These are phyloP conservation scores for Umbelopsis sp. DNA, from an alignment of 192 early-diverging fungal genomes.

Conservation along the genomic window DNA sequence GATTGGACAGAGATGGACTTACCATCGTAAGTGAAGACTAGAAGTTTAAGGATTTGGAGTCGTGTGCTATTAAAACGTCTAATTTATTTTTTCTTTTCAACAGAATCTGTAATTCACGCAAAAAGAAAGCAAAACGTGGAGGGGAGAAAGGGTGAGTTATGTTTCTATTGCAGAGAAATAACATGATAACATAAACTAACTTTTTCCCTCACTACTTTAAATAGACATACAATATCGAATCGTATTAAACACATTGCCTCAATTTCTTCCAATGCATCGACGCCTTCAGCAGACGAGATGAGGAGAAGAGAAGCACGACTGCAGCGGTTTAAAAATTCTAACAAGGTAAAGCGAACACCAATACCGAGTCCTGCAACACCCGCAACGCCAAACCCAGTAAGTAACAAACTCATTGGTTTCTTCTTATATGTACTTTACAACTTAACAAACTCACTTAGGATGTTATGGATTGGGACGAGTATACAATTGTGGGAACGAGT, in stretches of 20 bases:
- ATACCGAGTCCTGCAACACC: slow-evolving; percentile 9
- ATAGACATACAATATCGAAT: neutral
- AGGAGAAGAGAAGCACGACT: slow-evolving; percentile 29
- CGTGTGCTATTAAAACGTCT: neutral
- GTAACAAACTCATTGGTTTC: neutral
- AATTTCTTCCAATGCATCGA: neutral
- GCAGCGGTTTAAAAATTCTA: slow-evolving; percentile 29
- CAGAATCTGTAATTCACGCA: neutral
- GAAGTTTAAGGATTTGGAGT: no score
- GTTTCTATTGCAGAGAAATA: no score
- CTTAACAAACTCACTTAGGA: slow-evolving; percentile 43
- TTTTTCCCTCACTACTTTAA: neutral
- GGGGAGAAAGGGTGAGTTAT: neutral
- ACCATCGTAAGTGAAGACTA: slow-evolving; percentile 50
- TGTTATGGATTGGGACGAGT: slow-evolving; percentile 77
- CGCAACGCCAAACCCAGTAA: slow-evolving; percentile 26
- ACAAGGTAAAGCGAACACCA: slow-evolving; percentile 7
- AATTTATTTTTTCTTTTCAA: neutral
- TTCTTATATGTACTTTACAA: neutral
- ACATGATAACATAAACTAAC: no score
- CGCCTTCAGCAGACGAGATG: slow-evolving; percentile 23
- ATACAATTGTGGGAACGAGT: slow-evolving; percentile 90
- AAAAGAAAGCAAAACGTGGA: neutral
- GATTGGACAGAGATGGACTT: slow-evolving; percentile 75
- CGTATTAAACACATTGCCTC: slow-evolving; percentile 1